Base-by-base conservation (phyloP, 2,329 filamentous ascomycete species). In the Lachnellula arida region DNA sequence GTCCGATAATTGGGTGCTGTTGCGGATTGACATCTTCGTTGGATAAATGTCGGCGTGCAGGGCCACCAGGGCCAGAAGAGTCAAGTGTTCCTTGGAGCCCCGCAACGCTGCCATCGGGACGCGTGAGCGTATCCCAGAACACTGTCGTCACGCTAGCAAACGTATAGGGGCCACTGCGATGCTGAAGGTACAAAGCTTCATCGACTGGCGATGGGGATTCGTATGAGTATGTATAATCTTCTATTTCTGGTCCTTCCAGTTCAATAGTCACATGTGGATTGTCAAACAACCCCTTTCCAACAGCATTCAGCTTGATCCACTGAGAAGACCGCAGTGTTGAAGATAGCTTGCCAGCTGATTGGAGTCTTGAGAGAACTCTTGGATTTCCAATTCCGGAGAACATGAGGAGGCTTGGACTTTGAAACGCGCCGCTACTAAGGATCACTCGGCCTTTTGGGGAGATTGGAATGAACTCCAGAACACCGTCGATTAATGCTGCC, bases 191-290 rank as follows among this genome's bases (percentile, higher is more conserved):
- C 2, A 77, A 61, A 6, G 76, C 68, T 42, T 65, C 63, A 56
- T 82, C 79, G 0, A 65, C 61, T 1, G 71, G 52, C 1, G 71
- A 64, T 0, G 78, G 78, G 44, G 74, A 63, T 40, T 71, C 64
- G 67, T 81, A 81, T 50, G 68, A 72, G 64, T 80, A 75, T 9
- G 63, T 68, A 64, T 78, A 81, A 0, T 78, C 78, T n/a, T 74
- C 54, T 48, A 82, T 65, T 2, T 67, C 59, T 1, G 75, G 71
- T 3, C 68, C 68, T 1, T 71, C 71, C 1, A 81, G 70, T 60
- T 78, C 75, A 64, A 81, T 77, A 58, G 77, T 79, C 1, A 78
- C 81, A 58, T 81, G 81, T 5, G 80, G 78, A 62, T 81, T 82
- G 63, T 81, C 79, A 59, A 80, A 82, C 28, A 81, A 74, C 35